Evolutionary conservation across 139 green algal species (phyloP), one percentile per base, ranked within the genome.

Genomic region (Astrephomene gubernaculifera): DNA sequence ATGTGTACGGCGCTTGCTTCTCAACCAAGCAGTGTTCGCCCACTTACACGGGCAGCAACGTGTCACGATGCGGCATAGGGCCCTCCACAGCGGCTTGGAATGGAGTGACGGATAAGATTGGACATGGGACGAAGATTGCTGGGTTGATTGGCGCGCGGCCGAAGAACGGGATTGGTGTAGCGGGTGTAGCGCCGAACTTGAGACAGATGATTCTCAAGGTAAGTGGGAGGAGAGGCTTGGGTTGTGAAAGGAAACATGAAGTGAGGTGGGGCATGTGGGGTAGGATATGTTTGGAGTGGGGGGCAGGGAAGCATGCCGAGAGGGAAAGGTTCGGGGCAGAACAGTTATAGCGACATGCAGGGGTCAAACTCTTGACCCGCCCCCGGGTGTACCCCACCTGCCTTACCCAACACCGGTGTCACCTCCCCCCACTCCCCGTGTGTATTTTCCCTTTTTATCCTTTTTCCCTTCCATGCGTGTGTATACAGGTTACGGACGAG

Each of bases 401-500:
- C n/a, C n/a, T n/a, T n/a, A n/a, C n/a, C n/a, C n/a, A n/a, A n/a
- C n/a, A n/a, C n/a, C n/a, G n/a, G n/a, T n/a, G n/a, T n/a, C n/a
- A n/a, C n/a, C n/a, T n/a, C n/a, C n/a, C n/a, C n/a, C n/a, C n/a
- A n/a, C n/a, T n/a, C n/a, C n/a, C n/a, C n/a, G n/a, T n/a, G n/a
- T n/a, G n/a, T n/a, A n/a, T n/a, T n/a, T n/a, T n/a, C n/a, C n/a
- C n/a, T n/a, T n/a, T n/a, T n/a, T n/a, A n/a, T n/a, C n/a, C n/a
- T 57, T 12, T 17, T 17, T 57, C 49, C 17, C 49, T 17, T 57
- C 49, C 49, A 57, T 57, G 49, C 44, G 17, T n/a, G n/a, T n/a
- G n/a, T n/a, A n/a, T n/a, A n/a, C 76, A 83, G 76, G 76, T 83
- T 17, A 83, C 76, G 39, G 76, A 83, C n/a, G 76, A 83, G 76